phyloP scores from a whole-genome alignment of 2,329 filamentous ascomycete species.

The Grosmannia penicillata region DNA sequence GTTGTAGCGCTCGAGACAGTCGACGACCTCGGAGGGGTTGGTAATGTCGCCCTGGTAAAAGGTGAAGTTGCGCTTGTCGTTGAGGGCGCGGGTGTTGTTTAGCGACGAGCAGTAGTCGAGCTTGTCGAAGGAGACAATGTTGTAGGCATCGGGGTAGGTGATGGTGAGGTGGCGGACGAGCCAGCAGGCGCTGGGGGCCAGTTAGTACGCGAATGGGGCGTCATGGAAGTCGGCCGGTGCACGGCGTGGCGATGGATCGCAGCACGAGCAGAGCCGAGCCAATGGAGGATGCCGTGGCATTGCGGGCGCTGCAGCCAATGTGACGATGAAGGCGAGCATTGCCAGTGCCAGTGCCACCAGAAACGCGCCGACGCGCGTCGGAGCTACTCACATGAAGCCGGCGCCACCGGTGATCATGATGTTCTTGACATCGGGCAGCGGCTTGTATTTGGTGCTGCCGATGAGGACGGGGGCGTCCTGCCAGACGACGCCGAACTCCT shows the following conservation, averaged over 20 bases:
- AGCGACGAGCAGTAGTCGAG: conserved; percentile 69
- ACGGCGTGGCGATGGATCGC: neutral
- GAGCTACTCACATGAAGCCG: conserved; percentile 61
- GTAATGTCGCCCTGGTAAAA: conserved; percentile 73
- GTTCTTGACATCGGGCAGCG: conserved; percentile 55
- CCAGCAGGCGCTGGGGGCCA: conserved; percentile 60
- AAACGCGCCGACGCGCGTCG: neutral
- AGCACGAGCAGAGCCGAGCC: neutral
- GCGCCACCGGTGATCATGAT: conserved; percentile 76
- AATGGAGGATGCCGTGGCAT: no score
- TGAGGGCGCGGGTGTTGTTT: conserved; percentile 61
- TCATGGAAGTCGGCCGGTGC: no score
- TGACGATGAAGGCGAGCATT: no score
- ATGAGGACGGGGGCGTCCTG: conserved; percentile 54
- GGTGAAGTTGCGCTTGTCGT: conserved; percentile 54
- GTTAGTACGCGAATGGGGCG: no score
- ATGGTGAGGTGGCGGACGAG: conserved; percentile 63
- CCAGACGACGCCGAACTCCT: conserved; percentile 53
- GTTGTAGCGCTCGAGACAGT: conserved; percentile 53
- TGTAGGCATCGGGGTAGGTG: conserved; percentile 61
- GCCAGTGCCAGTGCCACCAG: no score
- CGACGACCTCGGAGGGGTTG: conserved; percentile 52
- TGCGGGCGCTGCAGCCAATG: no score
- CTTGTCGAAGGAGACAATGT: conserved; percentile 72
- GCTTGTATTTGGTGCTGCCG: conserved; percentile 56